Base-by-base conservation (phyloP, 2,329 filamentous ascomycete species). In the Apiospora phragmitis region DNA sequence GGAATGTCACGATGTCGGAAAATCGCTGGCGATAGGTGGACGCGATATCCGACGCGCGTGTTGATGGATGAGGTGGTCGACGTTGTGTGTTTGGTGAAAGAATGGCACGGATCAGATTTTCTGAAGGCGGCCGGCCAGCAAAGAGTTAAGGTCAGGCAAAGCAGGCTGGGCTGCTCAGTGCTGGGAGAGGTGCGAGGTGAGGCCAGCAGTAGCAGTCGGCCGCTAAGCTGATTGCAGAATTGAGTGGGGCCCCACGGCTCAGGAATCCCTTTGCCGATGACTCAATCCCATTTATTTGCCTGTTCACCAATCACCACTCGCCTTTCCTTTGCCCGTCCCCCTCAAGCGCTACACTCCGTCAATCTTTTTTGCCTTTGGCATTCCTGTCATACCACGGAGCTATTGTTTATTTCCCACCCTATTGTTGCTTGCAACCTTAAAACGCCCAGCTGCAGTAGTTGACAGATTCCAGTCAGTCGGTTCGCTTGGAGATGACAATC, bases 41-140 rank as follows among this genome's bases (percentile, higher is more conserved):
- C 81, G 81, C 82, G 83, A 83, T 84, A 83, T 80, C 81, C 82
- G 86, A 85, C 85, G 85, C 87, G 88, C 84, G 84, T 83, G 81
- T 80, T 82, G 84, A 85, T 87, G 83, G 42, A 69, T 8, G 55
- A 42, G 68, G 69, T 26, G 4, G 59, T 65, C 59, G 65, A 55
- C 66, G 69, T 41, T 29, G 49, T 45, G 45, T 68, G 68, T 67
- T 65, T 71, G 49, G 51, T 59, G 67, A 55, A 65, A 67, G 62
- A 41, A 24, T 45, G 68, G 65, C 43, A 66, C 43, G 45, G 26
- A 38, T 62, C 55, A 67, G 65, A 67, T 67, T 67, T 67, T 67
- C 65, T 67, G 65, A 45, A 67, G 42, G 65, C 55, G 55, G 32
- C 51, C 29, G 21, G 55, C 55, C 55, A 62, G 32, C 55, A 62